Evolutionary conservation across 306 rosid genomes (phyloP).

Genomic region (Senna tora): DNA sequence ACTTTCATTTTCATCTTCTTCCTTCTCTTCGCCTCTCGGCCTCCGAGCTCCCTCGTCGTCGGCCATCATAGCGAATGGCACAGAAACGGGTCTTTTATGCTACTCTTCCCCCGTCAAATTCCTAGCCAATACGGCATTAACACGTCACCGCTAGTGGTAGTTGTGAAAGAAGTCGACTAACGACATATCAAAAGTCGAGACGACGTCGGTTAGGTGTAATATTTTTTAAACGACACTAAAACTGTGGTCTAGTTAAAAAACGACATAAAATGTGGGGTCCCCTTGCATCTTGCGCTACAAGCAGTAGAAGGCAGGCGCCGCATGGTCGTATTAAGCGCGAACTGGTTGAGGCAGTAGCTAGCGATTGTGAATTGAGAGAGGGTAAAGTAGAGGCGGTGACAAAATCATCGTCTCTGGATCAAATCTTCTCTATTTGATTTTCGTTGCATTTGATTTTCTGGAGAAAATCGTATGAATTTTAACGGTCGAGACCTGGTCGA

Average conservation of each 20-base stretch:
- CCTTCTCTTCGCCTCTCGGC: not conserved
- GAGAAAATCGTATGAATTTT: not conserved
- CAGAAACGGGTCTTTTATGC: not conserved
- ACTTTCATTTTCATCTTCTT: constrained; percentile 24
- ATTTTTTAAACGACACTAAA: not conserved
- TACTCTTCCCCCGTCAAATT: not conserved
- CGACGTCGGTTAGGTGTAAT: not conserved
- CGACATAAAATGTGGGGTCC: constrained; percentile 13
- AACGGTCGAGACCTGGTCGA: not conserved
- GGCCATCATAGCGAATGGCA: constrained; percentile 50
- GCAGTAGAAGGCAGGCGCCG: constrained; percentile 31
- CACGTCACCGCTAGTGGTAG: constrained; percentile 44
- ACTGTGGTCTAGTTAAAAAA: not conserved
- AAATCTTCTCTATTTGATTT: not conserved
- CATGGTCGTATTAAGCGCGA: not conserved
- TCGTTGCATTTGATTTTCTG: not conserved
- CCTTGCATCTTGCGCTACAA: constrained; percentile 8
- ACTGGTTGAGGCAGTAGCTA: not conserved
- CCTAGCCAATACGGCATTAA: constrained; percentile 25
- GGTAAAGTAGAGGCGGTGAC: not conserved
- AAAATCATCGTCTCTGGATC: constrained; percentile 11
- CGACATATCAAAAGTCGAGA: not conserved
- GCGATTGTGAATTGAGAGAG: not conserved
- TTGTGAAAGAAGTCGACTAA: not conserved
- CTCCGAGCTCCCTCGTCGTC: constrained; percentile 26